A percentile compares a stretch with the other conserved stretches of the same genome.
These are phyloP conservation scores for Verticillium zaregamsianum DNA, from an alignment of 2,329 filamentous ascomycete species.

Conservation along the genomic window DNA sequence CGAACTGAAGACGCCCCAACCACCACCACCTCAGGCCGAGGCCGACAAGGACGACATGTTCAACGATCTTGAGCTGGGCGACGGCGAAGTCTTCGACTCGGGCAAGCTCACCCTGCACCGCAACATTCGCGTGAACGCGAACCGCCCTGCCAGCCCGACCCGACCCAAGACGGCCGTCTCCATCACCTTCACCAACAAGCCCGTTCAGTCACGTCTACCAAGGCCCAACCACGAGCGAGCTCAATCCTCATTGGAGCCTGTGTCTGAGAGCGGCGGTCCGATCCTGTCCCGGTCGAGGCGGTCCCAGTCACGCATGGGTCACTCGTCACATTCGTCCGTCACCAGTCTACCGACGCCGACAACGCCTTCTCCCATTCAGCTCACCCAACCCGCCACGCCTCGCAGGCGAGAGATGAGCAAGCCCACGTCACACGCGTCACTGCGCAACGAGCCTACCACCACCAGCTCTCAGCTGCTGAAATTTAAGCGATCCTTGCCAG, in stretches of 20 bases:
- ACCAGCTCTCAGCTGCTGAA: slow-evolving; percentile 62
- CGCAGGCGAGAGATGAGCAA: slow-evolving; percentile 55
- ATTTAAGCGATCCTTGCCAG: slow-evolving; percentile 62
- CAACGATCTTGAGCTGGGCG: slow-evolving; percentile 79
- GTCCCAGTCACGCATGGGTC: slow-evolving; percentile 64
- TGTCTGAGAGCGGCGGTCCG: slow-evolving; percentile 82
- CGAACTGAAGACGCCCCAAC: slow-evolving; percentile 22
- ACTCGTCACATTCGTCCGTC: slow-evolving; percentile 66
- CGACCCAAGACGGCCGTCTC: slow-evolving; percentile 74
- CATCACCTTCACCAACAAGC: slow-evolving; percentile 85
- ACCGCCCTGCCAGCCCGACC: slow-evolving; percentile 63
- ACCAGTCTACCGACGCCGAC: slow-evolving; percentile 59
- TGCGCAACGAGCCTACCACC: slow-evolving; percentile 58
- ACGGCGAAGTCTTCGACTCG: slow-evolving; percentile 75
- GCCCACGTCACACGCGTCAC: slow-evolving; percentile 48
- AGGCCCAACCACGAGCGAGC: slow-evolving; percentile 70
- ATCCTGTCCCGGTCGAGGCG: slow-evolving; percentile 53
- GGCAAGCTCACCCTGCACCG: slow-evolving; percentile 82
- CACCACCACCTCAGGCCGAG: slow-evolving; percentile 19
- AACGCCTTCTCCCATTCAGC: slow-evolving; percentile 49
- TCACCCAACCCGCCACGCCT: slow-evolving; percentile 55
- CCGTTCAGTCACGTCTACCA: slow-evolving; percentile 70
- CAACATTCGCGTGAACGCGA: slow-evolving; percentile 82
- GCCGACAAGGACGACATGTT: slow-evolving; percentile 73
- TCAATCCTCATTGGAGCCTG: slow-evolving; percentile 79